Evolutionary conservation across 108 stramenopile species (phyloP), one percentile per base, ranked within the genome.

Genomic region (Heterococcus sp.): DNA sequence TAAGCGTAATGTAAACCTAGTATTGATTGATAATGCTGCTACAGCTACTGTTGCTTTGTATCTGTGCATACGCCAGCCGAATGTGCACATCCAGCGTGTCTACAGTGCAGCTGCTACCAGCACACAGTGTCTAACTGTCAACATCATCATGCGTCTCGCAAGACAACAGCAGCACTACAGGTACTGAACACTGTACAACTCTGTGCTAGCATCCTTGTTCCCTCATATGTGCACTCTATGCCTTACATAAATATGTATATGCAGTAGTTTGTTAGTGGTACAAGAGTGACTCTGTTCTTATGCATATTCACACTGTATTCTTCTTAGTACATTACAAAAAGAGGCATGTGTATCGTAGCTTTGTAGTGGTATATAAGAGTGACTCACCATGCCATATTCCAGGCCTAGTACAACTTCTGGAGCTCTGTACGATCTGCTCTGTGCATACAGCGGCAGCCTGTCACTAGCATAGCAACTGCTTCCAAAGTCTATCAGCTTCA

Each of bases 401-500:
- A 95, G 87, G 39, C 97, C 97, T 32, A 96, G 89, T 32, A 96
- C 84, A n/a, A 99, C 98, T 84, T 99, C 98, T 3, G 98, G 98
- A 2, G 98, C 98, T 2, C 98, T 91, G 84, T 97, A 96, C 0
- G 69, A 81, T 36, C 98, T 85, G 58, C 93, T 94, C 86, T 99
- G 97, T 36, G 97, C 94, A 84, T 99, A 99, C 65, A 93, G 90
- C 64, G 94, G 91, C 71, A 96, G 92, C 65, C 92, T 91, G 83
- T 99, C 98, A 14, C 93, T 95, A 70, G 92, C 75, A 86, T 92
- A 99, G 89, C 98, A 98, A 82, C 91, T 91, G 74, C 92, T 93
- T 29, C 98, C 98, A 86, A 99, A 99, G 73, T 99, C 98, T 78
- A 99, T 98, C 37, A 99, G 74, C 90, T 98, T 98, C 36, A 98